These are phyloP conservation scores for Peziza echinospora DNA, from an alignment of 495 filamentous ascomycete species.

Conservation along the genomic window DNA sequence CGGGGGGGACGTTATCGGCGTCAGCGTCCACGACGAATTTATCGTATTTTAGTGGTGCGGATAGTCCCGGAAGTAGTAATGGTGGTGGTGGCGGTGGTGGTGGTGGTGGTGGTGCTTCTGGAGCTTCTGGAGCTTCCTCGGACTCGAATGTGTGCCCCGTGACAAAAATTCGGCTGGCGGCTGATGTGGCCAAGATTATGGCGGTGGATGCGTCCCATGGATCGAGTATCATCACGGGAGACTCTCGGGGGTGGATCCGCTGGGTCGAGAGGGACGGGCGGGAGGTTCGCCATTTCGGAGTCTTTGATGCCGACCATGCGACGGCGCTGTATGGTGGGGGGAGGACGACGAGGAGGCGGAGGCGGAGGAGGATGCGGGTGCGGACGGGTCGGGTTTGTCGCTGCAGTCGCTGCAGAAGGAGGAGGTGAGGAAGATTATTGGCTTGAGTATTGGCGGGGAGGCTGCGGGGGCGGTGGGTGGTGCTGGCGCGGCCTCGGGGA, in stretches of 20 bases:
- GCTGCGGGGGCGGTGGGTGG: no score
- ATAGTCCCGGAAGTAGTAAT: neutral
- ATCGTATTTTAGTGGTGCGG: neutral
- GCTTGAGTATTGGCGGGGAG: no score
- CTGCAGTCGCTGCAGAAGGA: no score
- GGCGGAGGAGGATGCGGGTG: no score
- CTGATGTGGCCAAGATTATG: slow-evolving; percentile 58
- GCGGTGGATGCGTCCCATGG: slow-evolving; percentile 61
- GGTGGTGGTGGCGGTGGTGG: neutral
- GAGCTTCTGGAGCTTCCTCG: neutral
- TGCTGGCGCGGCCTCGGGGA: no score
- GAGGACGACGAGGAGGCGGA: slow-evolving; percentile 22
- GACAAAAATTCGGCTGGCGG: slow-evolving; percentile 38
- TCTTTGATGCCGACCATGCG: slow-evolving; percentile 34
- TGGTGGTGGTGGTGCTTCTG: neutral
- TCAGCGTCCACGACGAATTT: neutral
- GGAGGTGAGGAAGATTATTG: no score
- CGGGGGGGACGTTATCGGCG: no score
- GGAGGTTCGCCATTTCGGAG: slow-evolving; percentile 52
- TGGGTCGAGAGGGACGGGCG: slow-evolving; percentile 83
- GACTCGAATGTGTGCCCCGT: no score
- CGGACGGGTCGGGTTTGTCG: no score
- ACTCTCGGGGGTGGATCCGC: slow-evolving; percentile 64
- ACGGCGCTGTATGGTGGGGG: slow-evolving; percentile 24
- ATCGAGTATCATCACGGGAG: slow-evolving; percentile 61